Base-by-base conservation (phyloP, 1,284 basidiomycete genomes). In the Schizophyllum amplum region DNA sequence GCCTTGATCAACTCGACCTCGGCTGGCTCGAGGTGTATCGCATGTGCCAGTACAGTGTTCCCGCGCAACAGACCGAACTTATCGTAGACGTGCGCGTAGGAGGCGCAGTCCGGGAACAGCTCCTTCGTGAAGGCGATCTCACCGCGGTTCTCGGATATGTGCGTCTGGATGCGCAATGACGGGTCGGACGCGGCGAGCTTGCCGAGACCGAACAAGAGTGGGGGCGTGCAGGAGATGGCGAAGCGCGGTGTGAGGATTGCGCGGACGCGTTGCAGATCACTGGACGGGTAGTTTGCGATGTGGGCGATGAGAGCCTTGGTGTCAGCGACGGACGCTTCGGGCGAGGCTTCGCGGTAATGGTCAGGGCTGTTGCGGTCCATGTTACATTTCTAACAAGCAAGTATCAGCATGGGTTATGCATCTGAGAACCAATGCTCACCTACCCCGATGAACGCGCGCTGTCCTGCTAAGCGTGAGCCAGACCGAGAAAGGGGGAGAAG, bases 231-330 rank as follows among this genome's bases (percentile, higher is more conserved):
- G n/a, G 90, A 86, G 61, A 99, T 90, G 24, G 96, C 95, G 70
- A 99, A 98, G 20, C 95, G 88, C 20, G 96, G 96, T 0, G 96
- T 98, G 50, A 98, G 73, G 66, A 96, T 85, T 0, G 95, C 95
- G 58, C 90, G 87, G 5, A 98, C 90, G 11, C 33, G 33, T 17
- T 94, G 82, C 5, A 74, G 67, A 21, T 67, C 60, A 4, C 63
- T 55, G 22, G 65, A 61, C 59, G 62, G 55, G 26, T 63, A 55
- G 6, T 63, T 66, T 4, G 67, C 66, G 63, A 95, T 87, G 70
- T 93, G 74, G 0, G 74, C 62, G 62, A 97, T 84, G 49, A 94
- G 77, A n/a, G 75, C 72, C 55, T 75, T 68, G 0, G 92, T 94
- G 50, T 78, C 78, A 0, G 67, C 63, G 4, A 93, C 65, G 7